These are phyloP conservation scores for Phytophthora constricta DNA, from an alignment of 352 stramenopile species.

Conservation along the genomic window DNA sequence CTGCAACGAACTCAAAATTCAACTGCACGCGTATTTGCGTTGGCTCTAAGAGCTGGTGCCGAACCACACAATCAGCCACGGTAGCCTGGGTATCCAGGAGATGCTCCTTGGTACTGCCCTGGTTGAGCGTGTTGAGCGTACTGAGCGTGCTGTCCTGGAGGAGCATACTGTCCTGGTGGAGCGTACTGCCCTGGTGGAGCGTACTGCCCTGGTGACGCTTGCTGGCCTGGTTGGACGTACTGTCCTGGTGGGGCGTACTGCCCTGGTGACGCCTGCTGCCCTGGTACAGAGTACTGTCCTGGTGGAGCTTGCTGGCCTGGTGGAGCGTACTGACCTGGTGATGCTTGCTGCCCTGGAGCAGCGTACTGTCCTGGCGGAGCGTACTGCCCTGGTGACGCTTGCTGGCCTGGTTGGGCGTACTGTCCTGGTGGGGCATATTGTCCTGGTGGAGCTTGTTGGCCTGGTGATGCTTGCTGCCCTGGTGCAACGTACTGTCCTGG, in stretches of 20 bases:
- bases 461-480: too few relatives aligned
- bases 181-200: slow-evolving; percentile 16
- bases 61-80: slow-evolving; percentile 35
- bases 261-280: slow-evolving; percentile 27
- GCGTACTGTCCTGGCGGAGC: slow-evolving; percentile 32
- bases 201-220: slow-evolving; percentile 34
- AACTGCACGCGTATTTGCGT: background rate
- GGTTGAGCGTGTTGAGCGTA: slow-evolving; percentile 9
- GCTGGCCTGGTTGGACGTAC: slow-evolving; percentile 27
- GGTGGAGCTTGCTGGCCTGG: slow-evolving; percentile 17
- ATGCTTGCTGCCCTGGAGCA: slow-evolving; percentile 17
- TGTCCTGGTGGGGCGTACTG: slow-evolving; percentile 31
- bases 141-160: slow-evolving; percentile 13
- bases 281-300: slow-evolving; percentile 25
- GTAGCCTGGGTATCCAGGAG: slow-evolving; percentile 49
- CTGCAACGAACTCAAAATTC: background rate
- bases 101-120: slow-evolving; percentile 16
- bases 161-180: slow-evolving; percentile 14
- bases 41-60: too few relatives aligned
- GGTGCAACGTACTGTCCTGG: slow-evolving; percentile 17
- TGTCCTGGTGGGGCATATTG: slow-evolving; percentile 18
- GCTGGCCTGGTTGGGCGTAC: slow-evolving; percentile 18
- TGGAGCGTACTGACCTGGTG: slow-evolving; percentile 18
- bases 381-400: slow-evolving; percentile 8
- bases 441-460: slow-evolving; percentile 23